These are phyloP conservation scores for Penicillium hordei DNA, from an alignment of 2,329 filamentous ascomycete species.

Conservation along the genomic window DNA sequence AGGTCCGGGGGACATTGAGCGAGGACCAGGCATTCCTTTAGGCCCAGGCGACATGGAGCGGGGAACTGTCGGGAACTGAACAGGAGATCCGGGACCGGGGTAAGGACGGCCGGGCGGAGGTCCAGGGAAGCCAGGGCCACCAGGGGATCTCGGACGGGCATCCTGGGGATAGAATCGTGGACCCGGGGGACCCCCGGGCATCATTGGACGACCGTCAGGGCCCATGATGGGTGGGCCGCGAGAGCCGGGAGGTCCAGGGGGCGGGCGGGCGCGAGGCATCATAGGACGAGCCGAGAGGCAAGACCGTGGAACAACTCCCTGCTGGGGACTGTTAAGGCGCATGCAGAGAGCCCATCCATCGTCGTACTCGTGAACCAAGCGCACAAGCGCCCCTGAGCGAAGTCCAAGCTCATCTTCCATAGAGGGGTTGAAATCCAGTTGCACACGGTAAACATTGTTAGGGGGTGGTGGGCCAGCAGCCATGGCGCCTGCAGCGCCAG, in stretches of 20 bases:
- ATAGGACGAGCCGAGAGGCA: slow-evolving; percentile 90
- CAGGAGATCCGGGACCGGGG: slow-evolving; percentile 29
- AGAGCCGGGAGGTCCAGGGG: slow-evolving; percentile 36
- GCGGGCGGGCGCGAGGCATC: slow-evolving; percentile 67
- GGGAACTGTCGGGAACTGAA: slow-evolving; percentile 39
- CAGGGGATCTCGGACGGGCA: slow-evolving; percentile 48
- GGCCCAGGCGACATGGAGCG: slow-evolving; percentile 38
- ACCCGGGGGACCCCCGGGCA: slow-evolving; percentile 32
- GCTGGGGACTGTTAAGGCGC: slow-evolving; percentile 81
- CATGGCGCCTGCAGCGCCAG: slow-evolving; percentile 14
- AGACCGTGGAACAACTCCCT: slow-evolving; percentile 90
- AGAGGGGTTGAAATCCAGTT: slow-evolving; percentile 89
- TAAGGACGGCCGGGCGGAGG: slow-evolving; percentile 28
- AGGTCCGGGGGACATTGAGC: slow-evolving; percentile 33
- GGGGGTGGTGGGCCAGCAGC: slow-evolving; percentile 43
- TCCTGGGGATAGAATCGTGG: slow-evolving; percentile 37
- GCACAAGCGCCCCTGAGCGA: slow-evolving; percentile 76
- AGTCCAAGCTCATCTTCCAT: slow-evolving; percentile 90
- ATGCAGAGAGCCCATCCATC: slow-evolving; percentile 97
- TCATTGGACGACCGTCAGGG: slow-evolving; percentile 33
- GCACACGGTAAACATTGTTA: slow-evolving; percentile 81
- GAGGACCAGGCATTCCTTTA: slow-evolving; percentile 29
- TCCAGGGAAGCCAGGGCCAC: slow-evolving; percentile 31
- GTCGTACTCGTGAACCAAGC: slow-evolving; percentile 92
- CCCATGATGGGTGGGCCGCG: slow-evolving; percentile 37